A percentile compares a stretch with the other conserved stretches of the same genome.
Evolutionary conservation across 768 basidiomycete species (phyloP).

Genomic region (Trametes cinnabarina): DNA sequence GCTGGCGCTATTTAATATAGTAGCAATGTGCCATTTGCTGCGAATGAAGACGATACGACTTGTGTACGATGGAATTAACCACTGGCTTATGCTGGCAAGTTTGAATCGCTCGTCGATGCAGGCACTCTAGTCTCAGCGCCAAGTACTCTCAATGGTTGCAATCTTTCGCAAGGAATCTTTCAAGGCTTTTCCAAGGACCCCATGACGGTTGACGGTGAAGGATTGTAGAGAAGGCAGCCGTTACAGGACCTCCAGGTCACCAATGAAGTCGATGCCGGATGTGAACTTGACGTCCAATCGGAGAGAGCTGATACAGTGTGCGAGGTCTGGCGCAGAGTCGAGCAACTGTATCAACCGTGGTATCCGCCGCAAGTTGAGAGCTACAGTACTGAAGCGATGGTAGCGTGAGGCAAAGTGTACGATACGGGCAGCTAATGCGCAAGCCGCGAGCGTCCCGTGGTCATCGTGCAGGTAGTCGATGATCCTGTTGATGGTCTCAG

Average conservation of each 20-base stretch:
- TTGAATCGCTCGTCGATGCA: too few relatives aligned
- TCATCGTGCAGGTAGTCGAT: constrained; percentile 24
- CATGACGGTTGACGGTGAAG: too few relatives aligned
- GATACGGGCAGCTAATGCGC: constrained; percentile 11
- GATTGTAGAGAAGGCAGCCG: not conserved
- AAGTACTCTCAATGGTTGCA: too few relatives aligned
- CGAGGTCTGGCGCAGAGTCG: constrained; percentile 5
- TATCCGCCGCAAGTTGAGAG: not conserved
- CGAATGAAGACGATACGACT: too few relatives aligned
- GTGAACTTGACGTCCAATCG: not conserved
- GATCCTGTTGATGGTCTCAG: constrained; percentile 20
- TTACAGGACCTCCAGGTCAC: not conserved
- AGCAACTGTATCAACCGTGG: not conserved
- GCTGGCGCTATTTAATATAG: too few relatives aligned
- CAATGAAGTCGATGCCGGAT: not conserved
- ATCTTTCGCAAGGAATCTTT: too few relatives aligned
- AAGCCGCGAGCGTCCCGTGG: constrained; percentile 7
- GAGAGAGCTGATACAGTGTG: constrained; percentile 3
- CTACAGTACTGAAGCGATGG: constrained; percentile 12
- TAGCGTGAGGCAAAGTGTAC: constrained; percentile 16
- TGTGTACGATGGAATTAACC: too few relatives aligned
- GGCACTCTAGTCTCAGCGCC: too few relatives aligned
- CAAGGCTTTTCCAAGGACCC: too few relatives aligned
- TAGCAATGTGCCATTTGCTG: too few relatives aligned
- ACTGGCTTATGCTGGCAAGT: too few relatives aligned